Evolutionary conservation across 148 eudicot species (phyloP), one percentile per base, ranked within the genome.

Genomic region (Persicaria tinctoria): DNA sequence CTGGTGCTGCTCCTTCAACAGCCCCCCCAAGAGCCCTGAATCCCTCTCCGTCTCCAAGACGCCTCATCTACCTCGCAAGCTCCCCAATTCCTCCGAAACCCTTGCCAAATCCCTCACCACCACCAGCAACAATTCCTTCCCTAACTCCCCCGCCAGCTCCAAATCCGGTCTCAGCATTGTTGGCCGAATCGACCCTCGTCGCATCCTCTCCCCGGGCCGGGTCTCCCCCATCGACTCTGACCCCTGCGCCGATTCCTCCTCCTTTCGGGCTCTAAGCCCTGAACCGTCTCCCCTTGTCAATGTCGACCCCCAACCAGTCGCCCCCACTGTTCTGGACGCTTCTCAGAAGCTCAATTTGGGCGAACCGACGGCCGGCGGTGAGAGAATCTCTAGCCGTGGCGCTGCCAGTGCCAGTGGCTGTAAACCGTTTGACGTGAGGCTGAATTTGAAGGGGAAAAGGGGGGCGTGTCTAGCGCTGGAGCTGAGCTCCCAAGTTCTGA

Each of bases 171-270:
- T 80, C 18, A 76, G 80, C 16, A 51, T 89, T 3, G 89, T 86
- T 48, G 85, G 88, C 66, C 84, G 88, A 55, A 86, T 86, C 50
- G 89, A 83, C 78, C 84, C 85, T 8, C 87, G 92, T 6, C 84
- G 92, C 86, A 93, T 93, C 83, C 89, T 93, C 74, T 91, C 97
- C 5, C 98, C 98, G 32, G 98, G 98, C 6, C 87, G 97, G 71
- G 97, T 91, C 62, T 93, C 98, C 5, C 98, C 98, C 2, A 89
- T 93, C 49, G 88, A 88, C 55, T 76, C 87, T 20, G 87, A 84
- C 55, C 80, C 83, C 51, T 68, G 74, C 57, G 72, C 48, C 74
- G 79, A 68, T 1, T 16, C 75, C 16, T 77, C 56, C 4, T 50
- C 77, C 13, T 49, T 46, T 23, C 81, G 55, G 63, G 81, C 38